Evolutionary conservation across 768 basidiomycete species (phyloP), one percentile per base, ranked within the genome.

Genomic region (Galerina marginata): DNA sequence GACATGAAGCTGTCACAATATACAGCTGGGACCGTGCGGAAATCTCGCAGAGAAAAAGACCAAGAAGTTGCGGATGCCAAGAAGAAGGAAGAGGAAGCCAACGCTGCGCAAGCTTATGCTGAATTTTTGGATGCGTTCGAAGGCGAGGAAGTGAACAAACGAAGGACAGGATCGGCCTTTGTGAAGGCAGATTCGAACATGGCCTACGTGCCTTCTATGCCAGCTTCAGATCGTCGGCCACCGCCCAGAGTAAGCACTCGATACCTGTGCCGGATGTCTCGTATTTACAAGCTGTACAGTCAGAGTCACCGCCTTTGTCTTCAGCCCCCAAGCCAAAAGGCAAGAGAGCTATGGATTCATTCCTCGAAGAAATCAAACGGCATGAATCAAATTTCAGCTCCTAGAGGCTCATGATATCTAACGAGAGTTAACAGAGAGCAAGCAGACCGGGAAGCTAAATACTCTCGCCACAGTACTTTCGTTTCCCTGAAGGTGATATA

Each of bases 311-410:
- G 3, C 79, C 84, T 0, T 67, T 79, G 12, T 60, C 72, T 23
- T 70, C 68, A 59, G 77, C 72, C 5, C 83, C 88, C 1, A 94
- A 88, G 71, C 89, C 92, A 0, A 97, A 94, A 72, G 97, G 97
- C 2, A 97, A 94, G 72, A 86, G 96, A 52, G 94, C 92, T 1
- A 99, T 99, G 94, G 96, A 98, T 74, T 76, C 89, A 2, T 99
- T 99, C 72, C 79, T 99, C 52, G 95, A 97, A 68, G 95, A 99
- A 77, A 93, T 99, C 60, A 99, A 99, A 77, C 86, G 86, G 96
- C 91, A 48, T 20, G 79, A 20, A 42, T 10, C 26, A 39, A 6
- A 37, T 10, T n/a, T 20, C 29, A 33, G 16, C 29, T 23, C 39
- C 29, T 11, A 14, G 9, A 50, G 12, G 15, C 36, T 48, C 36